A percentile compares a stretch with the other conserved stretches of the same genome.
Evolutionary conservation across 805 yeast species (phyloP).

Genomic region (Candida palmyrensis): DNA sequence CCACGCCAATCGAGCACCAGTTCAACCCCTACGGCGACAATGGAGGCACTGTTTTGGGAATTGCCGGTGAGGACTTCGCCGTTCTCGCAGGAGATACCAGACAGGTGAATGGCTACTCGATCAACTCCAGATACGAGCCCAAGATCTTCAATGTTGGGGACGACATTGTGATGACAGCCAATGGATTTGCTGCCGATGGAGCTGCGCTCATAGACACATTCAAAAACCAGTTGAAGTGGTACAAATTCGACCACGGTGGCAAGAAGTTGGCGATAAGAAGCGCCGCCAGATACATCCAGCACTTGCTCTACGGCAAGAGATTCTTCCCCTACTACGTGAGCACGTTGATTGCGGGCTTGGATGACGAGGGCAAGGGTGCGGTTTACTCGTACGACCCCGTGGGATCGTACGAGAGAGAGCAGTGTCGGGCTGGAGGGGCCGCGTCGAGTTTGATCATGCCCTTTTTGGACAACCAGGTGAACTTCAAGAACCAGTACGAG

Average conservation of each 20-base stretch:
- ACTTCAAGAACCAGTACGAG: constrained; percentile 86
- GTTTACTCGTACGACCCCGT: constrained; percentile 97
- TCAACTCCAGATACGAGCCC: constrained; percentile 89
- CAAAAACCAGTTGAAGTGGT: constrained; percentile 74
- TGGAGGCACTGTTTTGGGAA: constrained; percentile 96
- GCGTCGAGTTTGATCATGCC: constrained; percentile 97
- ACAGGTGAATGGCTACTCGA: constrained; percentile 88
- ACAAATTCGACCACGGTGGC: constrained; percentile 77
- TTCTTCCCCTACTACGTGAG: constrained; percentile 96
- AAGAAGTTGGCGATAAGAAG: constrained; percentile 62
- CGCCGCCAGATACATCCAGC: constrained; percentile 90
- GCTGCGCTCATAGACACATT: constrained; percentile 76
- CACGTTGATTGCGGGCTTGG: constrained; percentile 91
- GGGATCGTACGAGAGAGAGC: constrained; percentile 96
- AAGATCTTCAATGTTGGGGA: constrained; percentile 89
- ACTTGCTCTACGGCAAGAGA: constrained; percentile 84
- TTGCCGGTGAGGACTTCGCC: constrained; percentile 96
- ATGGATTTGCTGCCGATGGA: constrained; percentile 96
- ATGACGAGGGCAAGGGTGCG: constrained; percentile 87
- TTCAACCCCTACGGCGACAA: constrained; percentile 92
- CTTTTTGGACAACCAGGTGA: constrained; percentile 94
- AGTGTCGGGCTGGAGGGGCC: constrained; percentile 97
- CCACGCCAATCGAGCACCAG: constrained; percentile 79
- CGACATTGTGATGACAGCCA: constrained; percentile 80
- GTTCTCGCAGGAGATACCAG: constrained; percentile 98